Conservation (phyloP, 2,329 filamentous ascomycete species). For the Fusarium foetens region DNA sequence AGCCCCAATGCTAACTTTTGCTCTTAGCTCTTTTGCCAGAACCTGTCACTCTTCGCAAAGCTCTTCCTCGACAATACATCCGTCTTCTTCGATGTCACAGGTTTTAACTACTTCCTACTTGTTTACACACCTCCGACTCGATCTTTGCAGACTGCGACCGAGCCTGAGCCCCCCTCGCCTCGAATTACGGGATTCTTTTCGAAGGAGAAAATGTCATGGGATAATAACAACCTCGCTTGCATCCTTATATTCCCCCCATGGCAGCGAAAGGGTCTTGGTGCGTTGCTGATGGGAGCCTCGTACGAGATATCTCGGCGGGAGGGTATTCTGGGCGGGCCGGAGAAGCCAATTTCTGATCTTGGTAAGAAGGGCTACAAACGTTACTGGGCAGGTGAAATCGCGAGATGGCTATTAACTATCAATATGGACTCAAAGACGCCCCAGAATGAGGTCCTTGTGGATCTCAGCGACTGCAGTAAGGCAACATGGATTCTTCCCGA, state of each 20-base stretch:
- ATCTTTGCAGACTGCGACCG: constrained; percentile 10
- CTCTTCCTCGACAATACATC: constrained; percentile 98
- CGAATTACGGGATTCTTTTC: constrained; percentile 94
- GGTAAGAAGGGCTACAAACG: constrained; percentile 84
- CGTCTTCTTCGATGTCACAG: constrained; percentile 95
- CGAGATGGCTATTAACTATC: constrained; percentile 69
- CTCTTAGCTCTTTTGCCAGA: constrained; percentile 84
- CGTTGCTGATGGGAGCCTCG: constrained; percentile 89
- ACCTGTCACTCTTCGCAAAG: constrained; percentile 94
- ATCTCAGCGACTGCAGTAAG: constrained; percentile 76
- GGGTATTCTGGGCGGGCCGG: constrained; percentile 86
- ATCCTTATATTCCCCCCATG: constrained; percentile 96
- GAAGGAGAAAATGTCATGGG: constrained; percentile 99
- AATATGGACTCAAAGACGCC: constrained; percentile 49
- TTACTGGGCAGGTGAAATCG: constrained; percentile 88
- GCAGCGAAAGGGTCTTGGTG: constrained; percentile 89
- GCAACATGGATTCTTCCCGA: constrained; percentile 87
- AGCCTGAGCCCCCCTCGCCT: constrained; percentile 48
- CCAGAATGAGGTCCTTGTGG: constrained; percentile 61
- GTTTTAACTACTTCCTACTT: constrained; percentile 94
- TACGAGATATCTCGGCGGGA: constrained; percentile 92
- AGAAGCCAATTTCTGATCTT: constrained; percentile 90
- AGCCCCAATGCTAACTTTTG: constrained; percentile 13
- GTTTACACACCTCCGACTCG: constrained; percentile 70
- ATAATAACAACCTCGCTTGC: constrained; percentile 96